Evolutionary conservation across 306 rosid species (phyloP).

Genomic region (Carpinus fangiana): DNA sequence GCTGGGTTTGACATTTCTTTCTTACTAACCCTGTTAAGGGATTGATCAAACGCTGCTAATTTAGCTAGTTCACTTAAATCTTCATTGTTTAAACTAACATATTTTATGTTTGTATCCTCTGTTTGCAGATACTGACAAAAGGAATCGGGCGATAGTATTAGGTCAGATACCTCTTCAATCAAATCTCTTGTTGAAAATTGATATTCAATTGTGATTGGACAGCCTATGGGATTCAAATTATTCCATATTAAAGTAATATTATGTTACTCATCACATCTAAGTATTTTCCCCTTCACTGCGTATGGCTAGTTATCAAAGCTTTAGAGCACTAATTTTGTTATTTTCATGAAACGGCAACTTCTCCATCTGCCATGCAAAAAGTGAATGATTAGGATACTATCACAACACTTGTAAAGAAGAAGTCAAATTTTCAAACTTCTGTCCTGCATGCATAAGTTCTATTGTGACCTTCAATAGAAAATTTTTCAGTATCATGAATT

Average conservation of each 20-base stretch:
- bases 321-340: too few species aligned
- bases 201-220: too few species aligned
- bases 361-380: too few species aligned
- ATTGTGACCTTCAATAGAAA: not conserved
- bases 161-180: not conserved
- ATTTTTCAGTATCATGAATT: not conserved
- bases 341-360: too few species aligned
- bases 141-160: not conserved
- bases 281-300: too few species aligned
- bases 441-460: not conserved
- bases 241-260: too few species aligned
- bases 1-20: not conserved
- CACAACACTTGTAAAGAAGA: not conserved
- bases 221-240: too few species aligned
- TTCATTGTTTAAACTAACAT: not conserved
- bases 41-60: too few species aligned
- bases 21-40: not conserved
- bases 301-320: too few species aligned
- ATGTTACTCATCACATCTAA: too few species aligned
- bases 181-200: not conserved
- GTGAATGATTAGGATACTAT: not conserved
- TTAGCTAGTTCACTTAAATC: not conserved
- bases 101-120: not conserved
- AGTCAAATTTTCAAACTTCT: not conserved
- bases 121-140: not conserved